These are phyloP conservation scores for Alternaria atra DNA, from an alignment of 2,329 filamentous ascomycete species.

Conservation along the genomic window DNA sequence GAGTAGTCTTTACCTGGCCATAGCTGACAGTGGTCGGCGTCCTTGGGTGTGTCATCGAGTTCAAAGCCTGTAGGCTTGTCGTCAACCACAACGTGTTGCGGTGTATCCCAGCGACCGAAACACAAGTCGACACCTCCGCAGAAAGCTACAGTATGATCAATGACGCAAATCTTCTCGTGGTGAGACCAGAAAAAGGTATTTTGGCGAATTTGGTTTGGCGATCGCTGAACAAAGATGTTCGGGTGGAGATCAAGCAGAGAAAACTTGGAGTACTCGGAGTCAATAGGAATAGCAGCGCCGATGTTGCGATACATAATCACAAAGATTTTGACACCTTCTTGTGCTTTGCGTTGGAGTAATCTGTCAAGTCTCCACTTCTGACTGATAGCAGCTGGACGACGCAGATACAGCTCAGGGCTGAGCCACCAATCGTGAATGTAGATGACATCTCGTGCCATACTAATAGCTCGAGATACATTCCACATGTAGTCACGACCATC, in stretches of 20 bases:
- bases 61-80: slow-evolving; percentile 97
- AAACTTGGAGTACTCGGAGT: slow-evolving; percentile 98
- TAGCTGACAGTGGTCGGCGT: slow-evolving; percentile 92
- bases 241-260: slow-evolving; percentile 93
- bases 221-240: slow-evolving; percentile 95
- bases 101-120: slow-evolving; percentile 97
- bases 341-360: slow-evolving; percentile 89
- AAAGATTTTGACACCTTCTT: slow-evolving; percentile 96
- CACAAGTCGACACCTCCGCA: slow-evolving; percentile 95
- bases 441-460: slow-evolving; percentile 96
- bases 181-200: slow-evolving; percentile 99
- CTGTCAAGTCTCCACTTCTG: slow-evolving; percentile 97
- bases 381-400: slow-evolving; percentile 91
- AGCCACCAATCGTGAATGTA: slow-evolving; percentile 99
- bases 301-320: slow-evolving; percentile 98
- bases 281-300: slow-evolving; percentile 94
- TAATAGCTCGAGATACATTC: slow-evolving; percentile 96
- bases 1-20: slow-evolving; percentile 99
- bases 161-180: slow-evolving; percentile 96
- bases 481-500: slow-evolving; percentile 99
- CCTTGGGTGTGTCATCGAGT: slow-evolving; percentile 73
- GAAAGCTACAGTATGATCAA: slow-evolving; percentile 96
- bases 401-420: slow-evolving; percentile 94
- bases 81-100: slow-evolving; percentile 88
- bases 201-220: slow-evolving; percentile 97